Conservation (phyloP, 2,329 filamentous ascomycete genomes). For the Scleromitrula shiraiana region DNA sequence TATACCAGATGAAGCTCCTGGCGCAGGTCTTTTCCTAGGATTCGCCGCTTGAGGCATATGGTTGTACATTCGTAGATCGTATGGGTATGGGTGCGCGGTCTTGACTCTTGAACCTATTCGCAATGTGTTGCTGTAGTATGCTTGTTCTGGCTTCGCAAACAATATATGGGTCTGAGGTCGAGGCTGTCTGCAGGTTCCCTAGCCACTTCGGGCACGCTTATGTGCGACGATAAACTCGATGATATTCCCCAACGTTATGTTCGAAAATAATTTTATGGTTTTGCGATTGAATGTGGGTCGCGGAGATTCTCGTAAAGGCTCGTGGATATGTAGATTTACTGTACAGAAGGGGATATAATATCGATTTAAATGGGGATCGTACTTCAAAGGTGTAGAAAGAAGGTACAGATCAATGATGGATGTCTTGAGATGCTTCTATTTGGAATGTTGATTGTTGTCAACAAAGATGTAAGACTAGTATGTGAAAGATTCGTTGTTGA, state of each 20-base stretch:
- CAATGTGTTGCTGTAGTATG: not conserved
- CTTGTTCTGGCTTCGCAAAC: not conserved
- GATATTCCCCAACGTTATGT: not conserved
- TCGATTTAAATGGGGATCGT: conserved; percentile 16
- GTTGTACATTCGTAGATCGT: conserved; percentile 14
- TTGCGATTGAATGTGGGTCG: conserved; percentile 12
- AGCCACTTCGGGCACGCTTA: conserved; percentile 16
- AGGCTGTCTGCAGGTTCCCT: conserved; percentile 29
- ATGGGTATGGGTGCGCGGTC: not conserved
- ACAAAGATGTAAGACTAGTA: conserved; percentile 14
- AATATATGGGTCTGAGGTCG: conserved; percentile 13
- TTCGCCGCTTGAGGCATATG: conserved; percentile 37
- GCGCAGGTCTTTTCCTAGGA: conserved; percentile 64
- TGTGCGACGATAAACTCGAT: conserved; percentile 13
- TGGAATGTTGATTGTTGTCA: conserved; percentile 18
- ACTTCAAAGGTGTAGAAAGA: conserved; percentile 16
- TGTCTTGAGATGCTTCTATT: conserved; percentile 19
- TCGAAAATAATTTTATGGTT: conserved; percentile 2
- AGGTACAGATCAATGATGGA: conserved; percentile 16
- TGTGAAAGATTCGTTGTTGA: not conserved
- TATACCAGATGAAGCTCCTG: conserved; percentile 58
- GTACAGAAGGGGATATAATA: conserved; percentile 10
- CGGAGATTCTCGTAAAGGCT: conserved; percentile 18
- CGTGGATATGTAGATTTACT: conserved; percentile 13
- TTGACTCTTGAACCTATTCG: not conserved